A percentile compares a stretch with the other conserved stretches of the same genome.
These are phyloP conservation scores for Akanthomyces uredinophilus DNA, from an alignment of 2,329 filamentous ascomycete genomes.

Conservation along the genomic window DNA sequence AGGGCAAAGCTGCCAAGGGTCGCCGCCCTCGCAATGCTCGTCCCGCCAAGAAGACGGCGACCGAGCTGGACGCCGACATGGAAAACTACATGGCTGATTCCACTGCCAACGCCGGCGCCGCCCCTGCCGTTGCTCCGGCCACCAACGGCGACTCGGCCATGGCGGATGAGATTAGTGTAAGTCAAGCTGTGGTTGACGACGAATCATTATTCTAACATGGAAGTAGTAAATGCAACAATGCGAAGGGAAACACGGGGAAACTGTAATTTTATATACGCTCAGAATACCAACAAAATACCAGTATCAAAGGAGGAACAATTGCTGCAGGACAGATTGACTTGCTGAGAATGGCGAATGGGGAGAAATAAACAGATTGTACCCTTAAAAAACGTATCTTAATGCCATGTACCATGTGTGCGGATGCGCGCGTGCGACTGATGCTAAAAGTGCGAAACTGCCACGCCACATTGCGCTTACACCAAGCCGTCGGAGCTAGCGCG, in stretches of 20 bases:
- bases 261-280: constrained; percentile 13
- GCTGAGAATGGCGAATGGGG: background rate
- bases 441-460: background rate
- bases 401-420: background rate
- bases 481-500: background rate
- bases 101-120: constrained; percentile 39
- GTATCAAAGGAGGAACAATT: background rate
- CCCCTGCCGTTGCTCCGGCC: constrained; percentile 41
- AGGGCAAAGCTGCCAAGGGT: constrained; percentile 36
- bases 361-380: background rate
- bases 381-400: background rate
- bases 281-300: constrained; percentile 6
- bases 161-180: constrained; percentile 58
- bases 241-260: background rate
- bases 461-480: background rate
- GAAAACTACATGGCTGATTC: constrained; percentile 75
- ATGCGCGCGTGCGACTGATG: background rate
- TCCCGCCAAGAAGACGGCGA: constrained; percentile 79
- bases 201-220: background rate
- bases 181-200: constrained; percentile 14
- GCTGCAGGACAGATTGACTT: constrained; percentile 12
- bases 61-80: constrained; percentile 98
- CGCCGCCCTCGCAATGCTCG: constrained; percentile 56
- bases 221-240: background rate
- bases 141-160: constrained; percentile 55